These are phyloP conservation scores for Hypomontagnella submonticulosa DNA, from an alignment of 495 filamentous ascomycete species.

Conservation along the genomic window DNA sequence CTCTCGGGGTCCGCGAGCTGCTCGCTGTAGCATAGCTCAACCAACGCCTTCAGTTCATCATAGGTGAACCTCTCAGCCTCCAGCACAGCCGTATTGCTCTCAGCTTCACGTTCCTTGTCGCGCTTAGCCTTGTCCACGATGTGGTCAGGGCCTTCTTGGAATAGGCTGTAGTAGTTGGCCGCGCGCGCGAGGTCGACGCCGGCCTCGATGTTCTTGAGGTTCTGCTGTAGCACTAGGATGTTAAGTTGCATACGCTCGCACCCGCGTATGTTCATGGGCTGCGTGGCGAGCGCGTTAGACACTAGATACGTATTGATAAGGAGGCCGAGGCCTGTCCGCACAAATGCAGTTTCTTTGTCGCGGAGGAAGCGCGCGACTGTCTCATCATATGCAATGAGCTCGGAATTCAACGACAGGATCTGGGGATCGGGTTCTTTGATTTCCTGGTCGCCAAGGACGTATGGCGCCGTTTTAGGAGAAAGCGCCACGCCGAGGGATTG, in stretches of 20 bases:
- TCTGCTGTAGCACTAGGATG: slow-evolving; percentile 93
- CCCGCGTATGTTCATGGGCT: slow-evolving; percentile 78
- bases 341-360: slow-evolving; percentile 71
- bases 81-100: slow-evolving; percentile 47
- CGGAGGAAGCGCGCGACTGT: slow-evolving; percentile 77
- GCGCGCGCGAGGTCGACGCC: slow-evolving; percentile 75
- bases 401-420: slow-evolving; percentile 80
- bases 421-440: slow-evolving; percentile 82
- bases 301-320: slow-evolving; percentile 79
- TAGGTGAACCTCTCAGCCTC: slow-evolving; percentile 71
- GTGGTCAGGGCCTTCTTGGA: slow-evolving; percentile 77
- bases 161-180: slow-evolving; percentile 82
- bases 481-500: slow-evolving; percentile 69
- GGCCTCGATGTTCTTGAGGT: slow-evolving; percentile 90
- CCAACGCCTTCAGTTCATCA: slow-evolving; percentile 83
- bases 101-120: slow-evolving; percentile 51
- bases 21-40: slow-evolving; percentile 90
- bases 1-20: slow-evolving; percentile 74
- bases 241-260: slow-evolving; percentile 86
- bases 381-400: slow-evolving; percentile 86
- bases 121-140: slow-evolving; percentile 72
- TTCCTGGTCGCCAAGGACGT: slow-evolving; percentile 77
- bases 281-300: slow-evolving; percentile 69
- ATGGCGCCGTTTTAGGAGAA: slow-evolving; percentile 68
- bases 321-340: slow-evolving; percentile 75